These are phyloP conservation scores for Parastagonospora avenae DNA, from an alignment of 2,329 filamentous ascomycete species.

Conservation along the genomic window DNA sequence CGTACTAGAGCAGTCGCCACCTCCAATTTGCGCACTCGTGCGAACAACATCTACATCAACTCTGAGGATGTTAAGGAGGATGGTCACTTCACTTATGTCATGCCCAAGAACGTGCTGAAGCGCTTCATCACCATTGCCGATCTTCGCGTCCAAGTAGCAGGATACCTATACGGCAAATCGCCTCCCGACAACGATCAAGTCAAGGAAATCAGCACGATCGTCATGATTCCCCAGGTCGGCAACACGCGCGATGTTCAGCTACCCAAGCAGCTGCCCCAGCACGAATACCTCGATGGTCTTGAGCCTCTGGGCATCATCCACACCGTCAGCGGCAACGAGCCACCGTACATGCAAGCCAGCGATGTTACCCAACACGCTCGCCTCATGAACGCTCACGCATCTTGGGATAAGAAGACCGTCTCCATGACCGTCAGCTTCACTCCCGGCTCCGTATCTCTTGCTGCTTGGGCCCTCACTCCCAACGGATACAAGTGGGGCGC, in stretches of 20 bases:
- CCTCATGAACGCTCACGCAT: conserved; percentile 80
- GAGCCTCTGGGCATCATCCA: conserved; percentile 96
- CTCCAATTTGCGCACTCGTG: conserved; percentile 87
- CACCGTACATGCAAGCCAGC: conserved; percentile 92
- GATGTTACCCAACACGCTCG: conserved; percentile 95
- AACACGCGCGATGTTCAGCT: conserved; percentile 90
- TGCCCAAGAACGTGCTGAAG: conserved; percentile 99
- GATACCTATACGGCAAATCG: conserved; percentile 91
- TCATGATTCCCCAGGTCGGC: conserved; percentile 96
- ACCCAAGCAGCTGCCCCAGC: conserved; percentile 86
- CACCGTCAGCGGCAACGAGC: conserved; percentile 91
- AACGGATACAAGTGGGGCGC: conserved; percentile 95
- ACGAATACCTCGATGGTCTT: conserved; percentile 83
- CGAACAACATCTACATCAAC: conserved; percentile 99
- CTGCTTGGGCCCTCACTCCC: conserved; percentile 91
- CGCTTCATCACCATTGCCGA: conserved; percentile 98
- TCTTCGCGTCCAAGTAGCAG: conserved; percentile 92
- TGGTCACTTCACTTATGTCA: conserved; percentile 89
- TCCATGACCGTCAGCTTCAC: conserved; percentile 97
- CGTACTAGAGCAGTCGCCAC: conserved; percentile 95
- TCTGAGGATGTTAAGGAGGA: conserved; percentile 92
- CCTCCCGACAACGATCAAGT: conserved; percentile 94
- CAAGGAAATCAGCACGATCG: conserved; percentile 95
- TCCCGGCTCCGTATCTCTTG: conserved; percentile 91
- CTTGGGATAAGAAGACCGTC: conserved; percentile 88